These are phyloP conservation scores for Pseudopediastrum boryanum DNA, from an alignment of 139 green algal species.

Conservation along the genomic window DNA sequence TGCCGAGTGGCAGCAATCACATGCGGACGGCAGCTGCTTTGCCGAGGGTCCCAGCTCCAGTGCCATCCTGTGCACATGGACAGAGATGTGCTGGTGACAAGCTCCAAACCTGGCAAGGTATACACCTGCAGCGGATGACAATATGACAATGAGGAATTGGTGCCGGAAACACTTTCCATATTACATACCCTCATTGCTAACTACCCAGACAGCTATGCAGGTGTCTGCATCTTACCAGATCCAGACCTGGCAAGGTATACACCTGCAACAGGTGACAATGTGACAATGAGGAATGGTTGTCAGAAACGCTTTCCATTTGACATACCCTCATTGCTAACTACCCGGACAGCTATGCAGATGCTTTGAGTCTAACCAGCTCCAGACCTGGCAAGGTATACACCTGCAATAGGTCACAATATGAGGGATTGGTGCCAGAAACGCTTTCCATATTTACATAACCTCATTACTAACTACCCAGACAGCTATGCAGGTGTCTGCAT, in stretches of 20 bases:
- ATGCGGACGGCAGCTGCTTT: not conserved
- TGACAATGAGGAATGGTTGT: not conserved
- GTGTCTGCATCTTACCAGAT: conserved; percentile 33
- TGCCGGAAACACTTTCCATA: too few species aligned
- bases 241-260: conserved; percentile 51
- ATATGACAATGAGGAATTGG: not conserved
- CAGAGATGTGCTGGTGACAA: conserved; percentile 36
- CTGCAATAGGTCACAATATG: conserved; percentile 16
- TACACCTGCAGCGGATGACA: conserved; percentile 43
- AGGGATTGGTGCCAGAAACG: too few species aligned
- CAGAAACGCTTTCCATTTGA: too few species aligned
- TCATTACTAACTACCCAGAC: too few species aligned
- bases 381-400: conserved; percentile 54
- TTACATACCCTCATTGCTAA: too few species aligned
- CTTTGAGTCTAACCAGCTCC: conserved; percentile 36
- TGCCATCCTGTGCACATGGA: conserved; percentile 12
- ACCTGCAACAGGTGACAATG: conserved; percentile 32
- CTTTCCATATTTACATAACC: too few species aligned
- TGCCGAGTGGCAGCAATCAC: conserved; percentile 30
- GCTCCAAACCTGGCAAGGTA: conserved; percentile 46
- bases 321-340: too few species aligned
- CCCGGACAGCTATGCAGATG: too few species aligned
- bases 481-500: conserved; percentile 33
- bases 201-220: too few species aligned
- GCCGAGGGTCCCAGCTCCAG: conserved; percentile 37